Evolutionary conservation across 164 flowering plant species (phyloP), one percentile per base, ranked within the genome.

Genomic region (Malania oleifera): DNA sequence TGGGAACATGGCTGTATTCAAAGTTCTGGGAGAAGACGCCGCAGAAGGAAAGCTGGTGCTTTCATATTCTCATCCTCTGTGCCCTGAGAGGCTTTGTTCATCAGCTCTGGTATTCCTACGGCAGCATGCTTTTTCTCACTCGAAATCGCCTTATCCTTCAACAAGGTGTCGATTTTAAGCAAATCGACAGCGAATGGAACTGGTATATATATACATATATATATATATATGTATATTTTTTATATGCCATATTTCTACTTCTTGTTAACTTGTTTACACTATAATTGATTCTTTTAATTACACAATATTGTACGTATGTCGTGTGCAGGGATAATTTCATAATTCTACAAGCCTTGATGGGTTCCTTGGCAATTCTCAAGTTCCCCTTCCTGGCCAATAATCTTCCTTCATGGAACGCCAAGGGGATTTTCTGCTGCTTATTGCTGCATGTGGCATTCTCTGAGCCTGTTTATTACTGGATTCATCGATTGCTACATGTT

Each of bases 251-350:
- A n/a, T n/a, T n/a, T n/a, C n/a, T n/a, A n/a, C n/a, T n/a, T n/a
- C n/a, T n/a, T n/a, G n/a, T n/a, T n/a, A n/a, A n/a, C n/a, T n/a
- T n/a, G n/a, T n/a, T n/a, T n/a, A n/a, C n/a, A n/a, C n/a, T n/a
- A n/a, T n/a, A n/a, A n/a, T n/a, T n/a, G n/a, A n/a, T n/a, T n/a
- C n/a, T n/a, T n/a, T n/a, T n/a, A n/a, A n/a, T n/a, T n/a, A n/a
- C n/a, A n/a, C n/a, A n/a, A n/a, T n/a, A n/a, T n/a, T n/a, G n/a
- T n/a, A n/a, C n/a, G n/a, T n/a, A n/a, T n/a, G n/a, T n/a, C n/a
- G n/a, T n/a, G n/a, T 53, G 31, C 80, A 90, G 97, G 97, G 97
- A 90, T 29, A 87, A 87, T 68, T 85, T 84, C 71, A 46, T 90
- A 17, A 70, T 90, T 23, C 83, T 91, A 56, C 92, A 91, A 66